A percentile compares a stretch with the other conserved stretches of the same genome.
Evolutionary conservation across 495 filamentous ascomycete species (phyloP).

Genomic region (Annulohypoxylon maeteangense): DNA sequence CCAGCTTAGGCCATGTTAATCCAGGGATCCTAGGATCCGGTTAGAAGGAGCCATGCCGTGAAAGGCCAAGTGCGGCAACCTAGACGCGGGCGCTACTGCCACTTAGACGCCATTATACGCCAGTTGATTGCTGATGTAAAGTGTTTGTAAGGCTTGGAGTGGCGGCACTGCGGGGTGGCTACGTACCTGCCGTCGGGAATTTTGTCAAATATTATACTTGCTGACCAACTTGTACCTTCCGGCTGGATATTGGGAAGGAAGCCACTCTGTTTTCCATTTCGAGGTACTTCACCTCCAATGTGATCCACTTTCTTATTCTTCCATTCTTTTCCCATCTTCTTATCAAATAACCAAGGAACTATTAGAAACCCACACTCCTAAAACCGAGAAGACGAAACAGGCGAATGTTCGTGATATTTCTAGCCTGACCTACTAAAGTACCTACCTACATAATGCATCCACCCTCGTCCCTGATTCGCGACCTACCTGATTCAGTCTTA

Average conservation of each 20-base stretch:
- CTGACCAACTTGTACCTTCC: constrained; percentile 24
- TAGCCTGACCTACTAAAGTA: constrained; percentile 10
- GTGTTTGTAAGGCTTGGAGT: constrained; percentile 37
- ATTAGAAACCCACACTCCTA: background rate
- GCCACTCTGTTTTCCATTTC: background rate
- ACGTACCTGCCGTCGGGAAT: constrained; percentile 32
- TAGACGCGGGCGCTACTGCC: constrained; percentile 20
- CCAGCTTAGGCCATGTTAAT: background rate
- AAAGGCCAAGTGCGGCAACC: constrained; percentile 27
- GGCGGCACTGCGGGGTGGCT: constrained; percentile 13
- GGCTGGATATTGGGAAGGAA: background rate
- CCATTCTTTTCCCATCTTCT: background rate
- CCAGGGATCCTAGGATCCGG: background rate
- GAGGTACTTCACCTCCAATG: background rate
- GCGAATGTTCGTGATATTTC: constrained; percentile 42
- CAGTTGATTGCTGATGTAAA: constrained; percentile 31
- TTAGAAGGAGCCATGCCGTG: constrained; percentile 12
- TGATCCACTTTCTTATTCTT: constrained; percentile 11
- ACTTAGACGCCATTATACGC: background rate
- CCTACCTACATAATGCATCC: constrained; percentile 39
- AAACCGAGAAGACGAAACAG: constrained; percentile 9
- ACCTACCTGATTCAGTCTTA: constrained; percentile 36
- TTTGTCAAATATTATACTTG: constrained; percentile 9
- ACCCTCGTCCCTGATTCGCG: constrained; percentile 34
- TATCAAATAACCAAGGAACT: constrained; percentile 16